These are phyloP conservation scores for Leptographium radiaticola DNA, from an alignment of 2,329 filamentous ascomycete genomes.

Conservation along the genomic window DNA sequence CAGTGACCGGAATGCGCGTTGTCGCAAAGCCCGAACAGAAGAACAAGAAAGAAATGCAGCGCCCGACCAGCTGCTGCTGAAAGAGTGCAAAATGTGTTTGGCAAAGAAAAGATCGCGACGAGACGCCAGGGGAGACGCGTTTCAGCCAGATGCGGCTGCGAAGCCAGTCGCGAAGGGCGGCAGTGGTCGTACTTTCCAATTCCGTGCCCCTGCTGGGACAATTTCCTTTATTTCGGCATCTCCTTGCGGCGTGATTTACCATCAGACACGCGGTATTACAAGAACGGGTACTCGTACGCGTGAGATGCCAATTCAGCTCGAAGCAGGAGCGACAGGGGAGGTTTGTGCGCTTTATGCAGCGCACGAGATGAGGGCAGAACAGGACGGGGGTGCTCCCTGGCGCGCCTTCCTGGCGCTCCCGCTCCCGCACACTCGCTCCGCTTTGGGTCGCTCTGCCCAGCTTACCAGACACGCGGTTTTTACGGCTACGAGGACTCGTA, in stretches of 20 bases:
- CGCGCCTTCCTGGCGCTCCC: constrained; percentile 3
- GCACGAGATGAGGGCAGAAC: too few species aligned
- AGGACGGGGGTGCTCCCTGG: background rate
- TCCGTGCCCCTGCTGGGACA: background rate
- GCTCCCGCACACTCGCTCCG: constrained; percentile 4
- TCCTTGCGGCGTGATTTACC: background rate
- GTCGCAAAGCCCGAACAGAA: too few species aligned
- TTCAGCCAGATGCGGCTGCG: background rate
- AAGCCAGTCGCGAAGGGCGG: background rate
- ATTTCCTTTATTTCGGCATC: background rate
- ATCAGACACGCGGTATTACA: background rate
- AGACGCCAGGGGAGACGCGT: background rate
- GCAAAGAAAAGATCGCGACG: too few species aligned
- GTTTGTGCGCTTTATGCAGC: background rate
- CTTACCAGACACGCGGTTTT: background rate
- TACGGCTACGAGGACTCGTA: too few species aligned
- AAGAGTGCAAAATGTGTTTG: background rate
- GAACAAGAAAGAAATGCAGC: background rate
- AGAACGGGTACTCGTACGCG: background rate
- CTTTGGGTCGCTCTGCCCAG: background rate
- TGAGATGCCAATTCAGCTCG: background rate
- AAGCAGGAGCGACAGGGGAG: background rate
- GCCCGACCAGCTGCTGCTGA: background rate
- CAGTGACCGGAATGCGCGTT: too few species aligned
- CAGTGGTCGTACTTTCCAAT: background rate